Evolutionary conservation across 345 rosid species (phyloP), one percentile per base, ranked within the genome.

Genomic region (Syzygium oleosum): DNA sequence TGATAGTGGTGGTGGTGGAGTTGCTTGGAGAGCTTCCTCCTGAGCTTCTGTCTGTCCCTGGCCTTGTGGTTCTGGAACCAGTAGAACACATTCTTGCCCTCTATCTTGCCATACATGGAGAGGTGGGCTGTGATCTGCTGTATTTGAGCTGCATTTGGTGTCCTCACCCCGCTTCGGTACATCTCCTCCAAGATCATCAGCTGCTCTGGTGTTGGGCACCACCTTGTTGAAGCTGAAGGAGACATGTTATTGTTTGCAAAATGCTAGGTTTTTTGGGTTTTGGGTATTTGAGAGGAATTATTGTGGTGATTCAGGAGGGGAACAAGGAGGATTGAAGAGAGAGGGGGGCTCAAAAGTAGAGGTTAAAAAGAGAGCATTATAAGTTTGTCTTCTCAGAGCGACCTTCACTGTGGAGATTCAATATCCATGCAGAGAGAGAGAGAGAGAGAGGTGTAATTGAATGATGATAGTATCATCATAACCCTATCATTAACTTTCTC

Each of bases 1-100:
- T 73, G 49, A 49, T 22, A 38, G 49, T 93, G 96, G 68, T 93
- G 97, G 5, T 85, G 90, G 23, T 94, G 98, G 51, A 94, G 95
- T 89, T 97, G 98, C 89, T 93, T 95, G 11, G 91, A 89, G 14
- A 95, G 93, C 88, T 95, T 97, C 93, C 93, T 95, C 89, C 99
- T 91, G 59, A 96, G 94, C 89, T 93, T 95, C 89, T 94, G 98
- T 84, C 97, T 92, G 84, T 97, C 99, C 89, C 99, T 94, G 2
- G 99, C 99, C 94, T 97, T 97, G 87, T 97, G 99, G 93, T 97
- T 97, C 88, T 97, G 99, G 61, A 97, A 97, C 99, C 99, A 97
- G 43, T 97, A 96, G 85, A 97, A 97, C 58, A 96, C 99, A 87
- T 97, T 97, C 90, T 96, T 97, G 52, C 99, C 99, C 90, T 97